Conservation (phyloP, 2,329 filamentous ascomycete genomes). For the Penicillium sp. region DNA sequence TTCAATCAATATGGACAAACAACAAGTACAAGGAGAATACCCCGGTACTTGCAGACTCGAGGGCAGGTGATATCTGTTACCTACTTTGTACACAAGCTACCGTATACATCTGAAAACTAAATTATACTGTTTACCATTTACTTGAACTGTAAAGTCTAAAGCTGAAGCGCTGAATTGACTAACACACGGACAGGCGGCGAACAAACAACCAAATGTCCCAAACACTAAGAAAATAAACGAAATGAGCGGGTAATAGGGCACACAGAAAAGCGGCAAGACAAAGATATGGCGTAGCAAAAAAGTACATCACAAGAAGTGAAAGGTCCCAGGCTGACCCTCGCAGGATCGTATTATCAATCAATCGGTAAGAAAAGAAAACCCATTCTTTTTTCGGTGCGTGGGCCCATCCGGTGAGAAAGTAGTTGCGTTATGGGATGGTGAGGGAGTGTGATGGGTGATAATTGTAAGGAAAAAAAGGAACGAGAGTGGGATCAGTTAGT, state of each 20-base stretch:
- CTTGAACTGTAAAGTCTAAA: constrained; percentile 6
- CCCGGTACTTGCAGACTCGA: too few species aligned
- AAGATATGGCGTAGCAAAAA: constrained; percentile 31
- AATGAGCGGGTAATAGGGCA: constrained; percentile 30
- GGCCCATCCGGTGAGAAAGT: constrained; percentile 27
- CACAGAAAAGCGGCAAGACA: constrained; percentile 28
- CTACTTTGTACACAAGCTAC: too few species aligned
- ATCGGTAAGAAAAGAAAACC: constrained; percentile 26
- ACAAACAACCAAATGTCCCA: constrained; percentile 17
- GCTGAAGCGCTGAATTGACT: constrained; percentile 31
- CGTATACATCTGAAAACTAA: background rate
- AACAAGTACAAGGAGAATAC: too few species aligned
- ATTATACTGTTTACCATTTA: constrained; percentile 1
- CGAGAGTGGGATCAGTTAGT: constrained; percentile 21
- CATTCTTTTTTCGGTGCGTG: constrained; percentile 28
- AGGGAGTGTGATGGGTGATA: constrained; percentile 25
- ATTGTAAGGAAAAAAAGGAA: constrained; percentile 18
- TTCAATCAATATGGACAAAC: too few species aligned
- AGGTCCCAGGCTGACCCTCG: constrained; percentile 20
- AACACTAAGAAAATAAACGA: constrained; percentile 21
- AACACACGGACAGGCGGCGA: constrained; percentile 22
- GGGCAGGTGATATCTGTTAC: too few species aligned
- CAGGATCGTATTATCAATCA: constrained; percentile 24
- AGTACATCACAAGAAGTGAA: constrained; percentile 31
- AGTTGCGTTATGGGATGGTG: constrained; percentile 20